Percentiles rank a stretch among this genome's conserved stretches.
phyloP scores from a whole-genome alignment of 73 alveolate species.

The Loxodes magnus region DNA sequence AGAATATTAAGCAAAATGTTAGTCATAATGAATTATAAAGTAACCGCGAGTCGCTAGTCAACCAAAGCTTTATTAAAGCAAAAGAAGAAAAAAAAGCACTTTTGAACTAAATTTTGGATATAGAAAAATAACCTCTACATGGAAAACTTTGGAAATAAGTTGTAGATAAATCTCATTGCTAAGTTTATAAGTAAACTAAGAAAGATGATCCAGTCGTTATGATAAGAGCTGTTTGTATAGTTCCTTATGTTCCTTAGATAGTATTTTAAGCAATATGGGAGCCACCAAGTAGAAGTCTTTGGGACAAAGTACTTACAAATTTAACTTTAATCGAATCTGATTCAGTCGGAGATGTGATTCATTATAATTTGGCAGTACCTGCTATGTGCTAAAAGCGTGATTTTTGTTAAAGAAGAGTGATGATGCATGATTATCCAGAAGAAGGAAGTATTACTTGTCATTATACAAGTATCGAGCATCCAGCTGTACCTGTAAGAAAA shows the following conservation, averaged over 20 bases:
- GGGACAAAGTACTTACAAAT: constrained; percentile 56
- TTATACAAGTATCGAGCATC: constrained; percentile 63
- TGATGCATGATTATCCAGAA: constrained; percentile 67
- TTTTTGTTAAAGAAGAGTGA: constrained; percentile 71
- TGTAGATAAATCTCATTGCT: too few relatives aligned
- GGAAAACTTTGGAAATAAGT: too few relatives aligned
- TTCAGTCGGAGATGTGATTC: constrained; percentile 62
- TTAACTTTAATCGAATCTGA: constrained; percentile 59
- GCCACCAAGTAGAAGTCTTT: constrained; percentile 26
- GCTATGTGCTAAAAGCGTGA: constrained; percentile 68
- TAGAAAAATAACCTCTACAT: too few relatives aligned
- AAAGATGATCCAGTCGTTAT: too few relatives aligned
- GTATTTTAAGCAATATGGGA: constrained; percentile 24
- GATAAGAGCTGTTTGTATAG: too few relatives aligned
- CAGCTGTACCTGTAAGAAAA: constrained; percentile 56
- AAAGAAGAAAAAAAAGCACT: too few relatives aligned
- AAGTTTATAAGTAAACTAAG: too few relatives aligned
- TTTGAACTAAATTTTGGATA: too few relatives aligned
- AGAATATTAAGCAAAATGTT: too few relatives aligned
- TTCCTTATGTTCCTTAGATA: constrained; percentile 3
- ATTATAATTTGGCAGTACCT: constrained; percentile 75
- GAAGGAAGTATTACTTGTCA: constrained; percentile 57
- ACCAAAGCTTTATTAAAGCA: too few relatives aligned
- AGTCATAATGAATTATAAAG: too few relatives aligned
- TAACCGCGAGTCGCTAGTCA: too few relatives aligned